Evolutionary conservation across 2,329 filamentous ascomycete species (phyloP).

Genomic region (Fonsecaea nubica): DNA sequence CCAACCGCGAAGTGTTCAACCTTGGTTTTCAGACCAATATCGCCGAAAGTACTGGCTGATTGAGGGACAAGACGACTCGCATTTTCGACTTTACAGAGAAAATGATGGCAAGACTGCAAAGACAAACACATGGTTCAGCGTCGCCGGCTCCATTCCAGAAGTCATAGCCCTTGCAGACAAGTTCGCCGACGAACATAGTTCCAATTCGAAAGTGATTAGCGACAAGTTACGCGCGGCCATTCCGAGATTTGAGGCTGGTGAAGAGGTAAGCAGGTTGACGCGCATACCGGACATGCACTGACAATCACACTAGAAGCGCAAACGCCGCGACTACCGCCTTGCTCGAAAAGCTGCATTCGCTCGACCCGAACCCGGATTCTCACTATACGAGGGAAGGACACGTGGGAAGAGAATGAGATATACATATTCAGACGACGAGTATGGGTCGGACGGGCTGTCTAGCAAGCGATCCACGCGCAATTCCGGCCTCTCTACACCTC

Average conservation of each 20-base stretch:
- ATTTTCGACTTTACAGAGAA: slow-evolving; percentile 92
- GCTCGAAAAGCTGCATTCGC: slow-evolving; percentile 85
- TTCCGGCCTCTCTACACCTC: slow-evolving; percentile 74
- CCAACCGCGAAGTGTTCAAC: slow-evolving; percentile 85
- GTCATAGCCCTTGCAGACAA: slow-evolving; percentile 76
- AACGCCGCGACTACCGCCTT: slow-evolving; percentile 87
- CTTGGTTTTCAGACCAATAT: slow-evolving; percentile 87
- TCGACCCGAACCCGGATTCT: slow-evolving; percentile 86
- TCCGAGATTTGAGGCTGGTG: slow-evolving; percentile 88
- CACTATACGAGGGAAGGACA: slow-evolving; percentile 93
- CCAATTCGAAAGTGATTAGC: slow-evolving; percentile 75
- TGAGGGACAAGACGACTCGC: slow-evolving; percentile 91
- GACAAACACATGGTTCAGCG: slow-evolving; percentile 87
- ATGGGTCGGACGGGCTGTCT: slow-evolving; percentile 68
- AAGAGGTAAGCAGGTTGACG: slow-evolving; percentile 68
- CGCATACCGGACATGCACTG: slow-evolving; percentile 36
- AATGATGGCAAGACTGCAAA: slow-evolving; percentile 76
- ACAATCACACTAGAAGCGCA: slow-evolving; percentile 73
- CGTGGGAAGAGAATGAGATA: slow-evolving; percentile 96
- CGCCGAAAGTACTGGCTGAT: slow-evolving; percentile 93
- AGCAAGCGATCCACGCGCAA: slow-evolving; percentile 70
- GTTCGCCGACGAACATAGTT: slow-evolving; percentile 76
- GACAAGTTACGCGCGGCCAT: slow-evolving; percentile 79
- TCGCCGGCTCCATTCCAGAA: slow-evolving; percentile 90
- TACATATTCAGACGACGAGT: slow-evolving; percentile 84